Evolutionary conservation across 768 basidiomycete genomes (phyloP), one percentile per base, ranked within the genome.

Genomic region (Tricholoma saponaceum): DNA sequence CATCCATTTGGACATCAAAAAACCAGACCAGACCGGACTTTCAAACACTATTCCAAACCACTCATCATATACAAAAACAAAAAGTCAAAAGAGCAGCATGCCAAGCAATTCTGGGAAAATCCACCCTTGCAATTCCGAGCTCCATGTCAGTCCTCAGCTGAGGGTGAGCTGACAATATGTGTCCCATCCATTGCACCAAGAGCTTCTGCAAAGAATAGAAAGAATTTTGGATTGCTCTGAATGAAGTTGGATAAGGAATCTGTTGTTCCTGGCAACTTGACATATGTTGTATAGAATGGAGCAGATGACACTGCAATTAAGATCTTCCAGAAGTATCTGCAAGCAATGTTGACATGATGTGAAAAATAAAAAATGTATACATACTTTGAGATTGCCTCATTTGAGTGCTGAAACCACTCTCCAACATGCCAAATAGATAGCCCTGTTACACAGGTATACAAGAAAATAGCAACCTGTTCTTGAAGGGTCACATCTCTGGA

Each of bases 371-470:
- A 32, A 5, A 32, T n/a, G 30, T 32, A 32, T 32, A 32, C 5
- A 5, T 32, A 39, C 16, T 39, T 39, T 5, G 64, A 60, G 2
- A 58, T 52, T 10, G 55, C 62, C 50, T 62, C 63, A 58, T 57
- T 33, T 5, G 47, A 49, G 16, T 35, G 67, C 25, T 68, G 69
- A 54, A 74, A 72, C 1, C 63, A 56, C 43, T 74, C 68, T n/a
- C 57, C 65, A 51, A 71, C 57, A 54, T 70, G 66, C 2, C 65
- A 46, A n/a, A n/a, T n/a, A n/a, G n/a, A n/a, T n/a, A n/a, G n/a
- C n/a, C n/a, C n/a, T n/a, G n/a, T n/a, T n/a, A 68, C 62, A 32
- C 58, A 64, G 20, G 57, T 60, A 57, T 71, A 68, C n/a, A 71
- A 47, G 49, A 71, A 70, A 32, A 70, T 71, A 7, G 68, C 30